phyloP scores from a whole-genome alignment of 1,139 yeast species.

The Spencermartinsiella ligniputridi region DNA sequence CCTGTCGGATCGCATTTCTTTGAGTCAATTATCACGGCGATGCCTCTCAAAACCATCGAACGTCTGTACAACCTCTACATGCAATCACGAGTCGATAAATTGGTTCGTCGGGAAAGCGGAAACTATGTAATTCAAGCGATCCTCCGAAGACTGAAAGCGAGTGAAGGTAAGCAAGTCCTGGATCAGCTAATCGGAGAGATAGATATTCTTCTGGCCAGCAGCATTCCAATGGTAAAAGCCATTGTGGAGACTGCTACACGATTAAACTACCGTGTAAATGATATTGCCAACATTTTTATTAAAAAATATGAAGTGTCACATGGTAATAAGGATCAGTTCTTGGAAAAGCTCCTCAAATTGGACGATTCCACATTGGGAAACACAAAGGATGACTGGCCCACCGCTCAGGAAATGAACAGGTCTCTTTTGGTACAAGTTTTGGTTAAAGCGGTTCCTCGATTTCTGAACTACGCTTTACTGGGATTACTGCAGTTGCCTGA shows the following conservation, averaged over 20 bases:
- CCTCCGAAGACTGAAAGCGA: conserved; percentile 54
- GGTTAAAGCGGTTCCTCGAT: conserved; percentile 50
- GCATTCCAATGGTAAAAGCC: conserved; percentile 64
- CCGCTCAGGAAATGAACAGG: conserved; percentile 74
- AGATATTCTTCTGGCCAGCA: conserved; percentile 57
- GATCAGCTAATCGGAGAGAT: conserved; percentile 68
- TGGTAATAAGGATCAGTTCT: conserved; percentile 40
- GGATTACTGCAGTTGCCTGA: conserved; percentile 57
- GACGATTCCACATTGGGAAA: conserved; percentile 72
- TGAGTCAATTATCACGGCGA: conserved; percentile 58
- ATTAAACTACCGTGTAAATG: conserved; percentile 59
- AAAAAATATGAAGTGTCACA: conserved; percentile 48
- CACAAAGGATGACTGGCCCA: conserved; percentile 85
- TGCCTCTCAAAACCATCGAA: conserved; percentile 63
- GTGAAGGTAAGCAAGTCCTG: conserved; percentile 57
- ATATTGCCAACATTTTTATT: conserved; percentile 56
- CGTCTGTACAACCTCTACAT: conserved; percentile 69
- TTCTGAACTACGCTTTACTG: conserved; percentile 55
- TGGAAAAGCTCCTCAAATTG: conserved; percentile 64
- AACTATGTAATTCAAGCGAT: conserved; percentile 73
- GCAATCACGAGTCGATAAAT: conserved; percentile 63
- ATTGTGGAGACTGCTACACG: conserved; percentile 61
- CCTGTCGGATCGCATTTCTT: conserved; percentile 89
- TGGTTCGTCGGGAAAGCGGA: conserved; percentile 79
- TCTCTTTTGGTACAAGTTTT: conserved; percentile 68